Conservation (phyloP, 2,329 filamentous ascomycete species). For the Lachnum nothofagi region DNA sequence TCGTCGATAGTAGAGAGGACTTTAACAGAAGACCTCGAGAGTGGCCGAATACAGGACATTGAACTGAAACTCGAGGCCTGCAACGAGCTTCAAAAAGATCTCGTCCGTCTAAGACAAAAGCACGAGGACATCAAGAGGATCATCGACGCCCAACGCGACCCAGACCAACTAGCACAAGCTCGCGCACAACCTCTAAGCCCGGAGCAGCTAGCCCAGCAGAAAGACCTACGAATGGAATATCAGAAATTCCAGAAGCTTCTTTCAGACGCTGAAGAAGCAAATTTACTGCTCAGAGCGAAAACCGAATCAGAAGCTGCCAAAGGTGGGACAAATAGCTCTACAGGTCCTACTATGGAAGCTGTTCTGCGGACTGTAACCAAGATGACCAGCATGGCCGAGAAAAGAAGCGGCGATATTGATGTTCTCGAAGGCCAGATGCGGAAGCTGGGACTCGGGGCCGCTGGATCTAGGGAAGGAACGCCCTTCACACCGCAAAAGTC, state of each 20-base stretch:
- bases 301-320: constrained; percentile 55
- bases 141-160: constrained; percentile 65
- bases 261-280: constrained; percentile 70
- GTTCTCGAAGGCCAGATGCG: constrained; percentile 83
- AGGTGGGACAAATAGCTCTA: constrained; percentile 43
- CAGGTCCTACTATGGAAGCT: constrained; percentile 75
- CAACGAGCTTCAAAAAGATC: constrained; percentile 63
- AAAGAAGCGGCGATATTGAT: constrained; percentile 84
- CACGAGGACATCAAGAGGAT: constrained; percentile 73
- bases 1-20: constrained; percentile 57
- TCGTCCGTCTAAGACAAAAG: constrained; percentile 66
- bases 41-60: constrained; percentile 63
- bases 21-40: constrained; percentile 59
- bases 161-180: constrained; percentile 58
- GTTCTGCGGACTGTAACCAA: constrained; percentile 87
- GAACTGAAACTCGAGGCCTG: constrained; percentile 64
- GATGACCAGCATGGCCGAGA: constrained; percentile 89
- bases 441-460: constrained; percentile 53
- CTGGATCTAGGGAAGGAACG: constrained; percentile 41
- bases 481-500: constrained; percentile 35
- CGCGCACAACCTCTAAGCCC: constrained; percentile 71
- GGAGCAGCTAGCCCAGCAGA: constrained; percentile 79
- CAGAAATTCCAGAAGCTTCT: constrained; percentile 69
- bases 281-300: constrained; percentile 73
- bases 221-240: constrained; percentile 73